Conservation (phyloP, 2,329 filamentous ascomycete genomes). For the Cordyceps militaris region DNA sequence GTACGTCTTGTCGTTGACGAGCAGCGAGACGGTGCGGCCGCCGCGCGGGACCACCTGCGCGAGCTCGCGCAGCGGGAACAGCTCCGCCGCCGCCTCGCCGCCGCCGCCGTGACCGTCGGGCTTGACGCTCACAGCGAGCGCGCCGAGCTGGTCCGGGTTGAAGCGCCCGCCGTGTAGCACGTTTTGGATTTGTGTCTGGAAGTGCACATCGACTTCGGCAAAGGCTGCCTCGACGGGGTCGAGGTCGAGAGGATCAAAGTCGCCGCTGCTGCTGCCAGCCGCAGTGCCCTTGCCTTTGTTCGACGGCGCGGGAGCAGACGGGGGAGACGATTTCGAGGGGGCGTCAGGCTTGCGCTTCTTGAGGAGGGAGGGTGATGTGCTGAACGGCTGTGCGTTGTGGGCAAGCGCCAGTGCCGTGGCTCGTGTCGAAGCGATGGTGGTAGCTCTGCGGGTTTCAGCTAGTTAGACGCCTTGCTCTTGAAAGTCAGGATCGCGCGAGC, state of each 20-base stretch:
- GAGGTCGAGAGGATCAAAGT: slow-evolving; percentile 41
- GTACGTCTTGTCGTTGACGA: slow-evolving; percentile 36
- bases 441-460: neutral
- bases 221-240: slow-evolving; percentile 40
- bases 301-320: slow-evolving; percentile 12
- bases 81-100: slow-evolving; percentile 16
- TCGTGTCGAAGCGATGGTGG: neutral
- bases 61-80: slow-evolving; percentile 47
- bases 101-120: slow-evolving; percentile 17
- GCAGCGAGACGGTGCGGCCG: slow-evolving; percentile 34
- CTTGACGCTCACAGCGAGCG: slow-evolving; percentile 35
- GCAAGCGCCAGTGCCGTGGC: neutral
- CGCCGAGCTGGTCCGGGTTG: slow-evolving; percentile 43
- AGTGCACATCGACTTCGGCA: slow-evolving; percentile 34
- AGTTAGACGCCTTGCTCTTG: neutral
- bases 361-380: slow-evolving; percentile 21
- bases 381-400: slow-evolving; percentile 23
- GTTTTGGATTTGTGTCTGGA: slow-evolving; percentile 34
- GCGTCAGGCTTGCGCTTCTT: slow-evolving; percentile 33
- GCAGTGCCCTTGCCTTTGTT: slow-evolving; percentile 12
- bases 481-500: neutral
- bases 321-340: slow-evolving; percentile 16
- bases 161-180: slow-evolving; percentile 42
- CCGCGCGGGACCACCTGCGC: slow-evolving; percentile 45
- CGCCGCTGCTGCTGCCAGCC: slow-evolving; percentile 25